phyloP scores from a whole-genome alignment of 1,139 yeast genomes.

The Zygosaccharomyces pseudobailii region DNA sequence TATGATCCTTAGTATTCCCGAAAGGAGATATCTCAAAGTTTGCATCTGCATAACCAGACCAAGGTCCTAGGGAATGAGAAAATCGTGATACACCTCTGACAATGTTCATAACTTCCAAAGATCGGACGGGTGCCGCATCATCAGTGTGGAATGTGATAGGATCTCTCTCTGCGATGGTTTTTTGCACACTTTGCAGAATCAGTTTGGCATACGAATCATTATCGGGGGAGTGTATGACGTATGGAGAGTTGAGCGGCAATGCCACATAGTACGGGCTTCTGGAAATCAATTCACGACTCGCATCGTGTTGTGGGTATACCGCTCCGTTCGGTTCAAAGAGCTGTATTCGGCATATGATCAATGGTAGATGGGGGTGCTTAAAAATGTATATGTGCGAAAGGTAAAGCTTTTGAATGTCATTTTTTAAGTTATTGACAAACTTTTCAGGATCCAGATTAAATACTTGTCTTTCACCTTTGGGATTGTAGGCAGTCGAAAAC shows the following conservation, averaged over 20 bases:
- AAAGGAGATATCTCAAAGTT: slow-evolving; percentile 60
- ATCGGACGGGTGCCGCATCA: slow-evolving; percentile 47
- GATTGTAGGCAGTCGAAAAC: slow-evolving; percentile 49
- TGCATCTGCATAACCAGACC: slow-evolving; percentile 69
- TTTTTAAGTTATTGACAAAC: slow-evolving; percentile 47
- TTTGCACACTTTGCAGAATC: slow-evolving; percentile 55
- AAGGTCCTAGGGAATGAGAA: slow-evolving; percentile 56
- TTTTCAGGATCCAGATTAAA: slow-evolving; percentile 37
- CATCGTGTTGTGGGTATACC: slow-evolving; percentile 2
- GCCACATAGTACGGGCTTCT: slow-evolving; percentile 62
- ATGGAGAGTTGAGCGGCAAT: slow-evolving; percentile 63
- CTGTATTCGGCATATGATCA: slow-evolving; percentile 60
- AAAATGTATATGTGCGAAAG: slow-evolving; percentile 62
- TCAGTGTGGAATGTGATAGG: slow-evolving; percentile 33
- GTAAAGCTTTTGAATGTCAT: slow-evolving; percentile 46
- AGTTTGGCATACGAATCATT: slow-evolving; percentile 46
- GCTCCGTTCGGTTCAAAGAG: slow-evolving; percentile 48
- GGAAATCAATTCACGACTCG: slow-evolving; percentile 42
- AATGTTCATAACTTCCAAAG: slow-evolving; percentile 37
- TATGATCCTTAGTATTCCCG: slow-evolving; percentile 35
- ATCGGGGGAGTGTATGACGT: slow-evolving; percentile 55
- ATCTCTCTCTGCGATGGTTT: slow-evolving; percentile 41
- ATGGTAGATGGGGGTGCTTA: slow-evolving; percentile 57
- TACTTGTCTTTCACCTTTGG: slow-evolving; percentile 36
- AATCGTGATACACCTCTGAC: slow-evolving; percentile 59